Percentiles rank a stretch among this genome's conserved stretches.
Conservation (phyloP, 1,284 basidiomycete species). For the Salmacisia buchloeana region DNA sequence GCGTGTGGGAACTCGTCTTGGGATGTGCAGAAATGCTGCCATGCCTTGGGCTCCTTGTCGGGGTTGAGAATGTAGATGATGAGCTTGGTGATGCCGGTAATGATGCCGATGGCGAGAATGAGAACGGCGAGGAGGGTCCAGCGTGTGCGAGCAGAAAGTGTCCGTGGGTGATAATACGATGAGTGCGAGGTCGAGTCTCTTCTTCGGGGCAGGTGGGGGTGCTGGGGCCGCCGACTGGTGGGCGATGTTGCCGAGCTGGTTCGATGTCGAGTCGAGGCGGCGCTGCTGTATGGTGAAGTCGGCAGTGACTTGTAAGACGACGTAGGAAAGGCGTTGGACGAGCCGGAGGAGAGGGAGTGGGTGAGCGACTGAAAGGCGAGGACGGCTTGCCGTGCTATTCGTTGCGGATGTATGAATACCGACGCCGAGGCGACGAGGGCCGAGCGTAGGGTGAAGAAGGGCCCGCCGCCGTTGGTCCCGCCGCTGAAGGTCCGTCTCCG, state of each 20-base stretch:
- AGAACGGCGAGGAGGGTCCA: constrained; percentile 57
- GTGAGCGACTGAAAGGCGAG: not conserved
- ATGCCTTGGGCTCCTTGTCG: constrained; percentile 88
- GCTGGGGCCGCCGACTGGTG: not conserved
- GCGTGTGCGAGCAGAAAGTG: constrained; percentile 66
- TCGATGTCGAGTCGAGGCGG: not conserved
- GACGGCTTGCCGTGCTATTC: not conserved
- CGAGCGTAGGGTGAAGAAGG: not conserved
- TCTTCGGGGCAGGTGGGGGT: not conserved
- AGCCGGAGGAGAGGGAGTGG: not conserved
- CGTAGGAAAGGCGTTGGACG: not conserved
- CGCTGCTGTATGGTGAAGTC: not conserved
- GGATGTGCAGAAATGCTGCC: constrained; percentile 81
- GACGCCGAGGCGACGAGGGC: not conserved
- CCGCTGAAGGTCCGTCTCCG: not conserved
- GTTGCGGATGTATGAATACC: not conserved
- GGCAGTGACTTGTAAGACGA: too few relatives aligned
- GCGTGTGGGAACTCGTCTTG: constrained; percentile 52
- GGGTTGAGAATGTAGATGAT: constrained; percentile 89
- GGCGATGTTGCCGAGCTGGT: not conserved
- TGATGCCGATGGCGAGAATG: constrained; percentile 64
- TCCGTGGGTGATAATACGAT: constrained; percentile 53
- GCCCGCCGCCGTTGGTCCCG: not conserved
- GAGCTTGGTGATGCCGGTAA: constrained; percentile 57
- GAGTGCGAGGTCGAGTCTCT: constrained; percentile 8